Conservation (phyloP, 2,329 filamentous ascomycete species). For the Penicillium aurantiogriseum region DNA sequence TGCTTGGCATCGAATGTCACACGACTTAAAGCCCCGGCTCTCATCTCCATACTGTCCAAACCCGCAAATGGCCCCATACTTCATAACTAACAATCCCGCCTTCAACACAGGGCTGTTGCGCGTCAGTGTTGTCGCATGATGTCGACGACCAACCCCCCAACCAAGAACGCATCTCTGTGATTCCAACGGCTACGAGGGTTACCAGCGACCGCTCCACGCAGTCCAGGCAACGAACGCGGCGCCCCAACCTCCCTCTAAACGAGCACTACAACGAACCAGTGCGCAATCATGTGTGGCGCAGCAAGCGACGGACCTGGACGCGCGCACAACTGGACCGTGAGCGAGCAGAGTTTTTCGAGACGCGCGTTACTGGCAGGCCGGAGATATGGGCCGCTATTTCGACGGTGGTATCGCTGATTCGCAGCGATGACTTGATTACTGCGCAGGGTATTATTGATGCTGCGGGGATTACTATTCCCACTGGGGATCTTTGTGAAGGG, state of each 20-base stretch:
- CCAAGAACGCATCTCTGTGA: constrained; percentile 4
- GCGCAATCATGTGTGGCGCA: constrained; percentile 64
- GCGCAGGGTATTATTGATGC: constrained; percentile 81
- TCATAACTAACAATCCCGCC: constrained; percentile 5
- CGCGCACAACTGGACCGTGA: constrained; percentile 66
- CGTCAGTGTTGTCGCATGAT: constrained; percentile 36
- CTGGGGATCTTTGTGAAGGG: constrained; percentile 68
- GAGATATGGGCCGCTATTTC: constrained; percentile 80
- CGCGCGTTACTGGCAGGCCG: constrained; percentile 70
- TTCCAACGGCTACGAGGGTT: constrained; percentile 3
- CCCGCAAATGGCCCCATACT: not conserved
- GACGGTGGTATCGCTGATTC: constrained; percentile 66
- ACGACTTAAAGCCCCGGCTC: constrained; percentile 4
- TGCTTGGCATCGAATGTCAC: constrained; percentile 9
- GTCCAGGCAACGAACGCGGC: constrained; percentile 14
- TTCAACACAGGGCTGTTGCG: constrained; percentile 39
- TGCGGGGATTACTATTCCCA: constrained; percentile 71
- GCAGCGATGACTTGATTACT: constrained; percentile 60
- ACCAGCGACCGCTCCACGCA: constrained; percentile 12
- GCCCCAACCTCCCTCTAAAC: constrained; percentile 32
- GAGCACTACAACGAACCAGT: constrained; percentile 71
- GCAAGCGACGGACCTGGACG: constrained; percentile 66
- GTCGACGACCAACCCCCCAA: constrained; percentile 26
- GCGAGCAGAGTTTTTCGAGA: constrained; percentile 84
- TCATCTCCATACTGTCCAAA: not conserved